Evolutionary conservation across 1,284 basidiomycete genomes (phyloP).

Genomic region (Rhodotorula sp.): DNA sequence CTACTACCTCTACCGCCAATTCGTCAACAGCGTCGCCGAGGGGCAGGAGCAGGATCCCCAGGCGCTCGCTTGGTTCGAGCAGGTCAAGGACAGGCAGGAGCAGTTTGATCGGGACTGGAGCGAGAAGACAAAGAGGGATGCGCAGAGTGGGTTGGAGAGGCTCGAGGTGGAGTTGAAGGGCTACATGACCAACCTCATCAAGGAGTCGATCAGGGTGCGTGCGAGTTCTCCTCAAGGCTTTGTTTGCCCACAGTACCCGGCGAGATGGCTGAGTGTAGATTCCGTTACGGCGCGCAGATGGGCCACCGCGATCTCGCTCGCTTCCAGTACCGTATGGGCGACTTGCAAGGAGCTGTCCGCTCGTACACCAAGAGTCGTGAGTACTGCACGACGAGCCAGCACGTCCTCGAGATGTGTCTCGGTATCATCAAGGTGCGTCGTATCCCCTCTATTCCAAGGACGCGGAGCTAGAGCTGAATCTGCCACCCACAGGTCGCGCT

Average conservation of each 20-base stretch:
- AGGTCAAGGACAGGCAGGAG: slow-evolving; percentile 50
- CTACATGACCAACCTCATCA: slow-evolving; percentile 86
- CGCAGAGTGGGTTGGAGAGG: slow-evolving; percentile 65
- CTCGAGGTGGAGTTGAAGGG: slow-evolving; percentile 85
- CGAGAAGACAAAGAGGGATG: slow-evolving; percentile 61
- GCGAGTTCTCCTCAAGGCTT: not conserved
- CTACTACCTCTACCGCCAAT: slow-evolving; percentile 59
- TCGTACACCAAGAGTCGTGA: slow-evolving; percentile 81
- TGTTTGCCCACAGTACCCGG: too few relatives aligned
- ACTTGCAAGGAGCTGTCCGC: slow-evolving; percentile 66
- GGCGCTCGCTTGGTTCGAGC: slow-evolving; percentile 45
- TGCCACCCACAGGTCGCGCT: slow-evolving; percentile 62
- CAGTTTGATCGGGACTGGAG: slow-evolving; percentile 59
- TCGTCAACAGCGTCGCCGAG: slow-evolving; percentile 16
- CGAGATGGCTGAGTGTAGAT: not conserved
- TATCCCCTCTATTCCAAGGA: not conserved
- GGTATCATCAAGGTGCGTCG: slow-evolving; percentile 67
- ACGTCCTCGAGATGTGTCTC: slow-evolving; percentile 81
- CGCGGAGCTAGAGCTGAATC: too few relatives aligned
- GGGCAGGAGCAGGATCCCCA: slow-evolving; percentile 42
- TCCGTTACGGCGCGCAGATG: slow-evolving; percentile 57
- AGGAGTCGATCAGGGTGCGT: slow-evolving; percentile 83
- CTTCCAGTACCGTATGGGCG: slow-evolving; percentile 68
- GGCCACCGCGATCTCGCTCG: slow-evolving; percentile 78
- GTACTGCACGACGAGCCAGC: slow-evolving; percentile 76